phyloP scores from a whole-genome alignment of 2,329 filamentous ascomycete species.

The Trichoderma endophyticum region DNA sequence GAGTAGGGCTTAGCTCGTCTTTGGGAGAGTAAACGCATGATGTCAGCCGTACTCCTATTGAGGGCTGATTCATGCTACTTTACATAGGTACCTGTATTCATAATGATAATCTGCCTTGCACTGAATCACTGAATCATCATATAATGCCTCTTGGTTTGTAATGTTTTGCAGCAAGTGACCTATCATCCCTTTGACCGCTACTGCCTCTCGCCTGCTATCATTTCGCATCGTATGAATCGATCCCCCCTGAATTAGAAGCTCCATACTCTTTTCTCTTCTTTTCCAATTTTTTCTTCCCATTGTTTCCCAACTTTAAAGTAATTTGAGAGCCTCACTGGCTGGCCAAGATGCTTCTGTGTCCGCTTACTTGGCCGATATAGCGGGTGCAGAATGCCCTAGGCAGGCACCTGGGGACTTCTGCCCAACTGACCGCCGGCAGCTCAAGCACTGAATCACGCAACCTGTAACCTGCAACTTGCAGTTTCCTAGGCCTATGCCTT shows the following conservation, averaged over 20 bases:
- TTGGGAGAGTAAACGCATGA: neutral
- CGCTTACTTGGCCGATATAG: neutral
- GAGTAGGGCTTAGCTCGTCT: neutral
- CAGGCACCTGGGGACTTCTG: neutral
- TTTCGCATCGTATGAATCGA: neutral
- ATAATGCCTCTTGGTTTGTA: neutral
- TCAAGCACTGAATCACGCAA: neutral
- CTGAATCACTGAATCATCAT: neutral
- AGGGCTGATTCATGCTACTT: neutral
- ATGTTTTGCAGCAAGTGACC: neutral
- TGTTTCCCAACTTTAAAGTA: neutral
- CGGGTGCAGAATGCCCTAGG: neutral
- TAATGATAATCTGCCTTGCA: neutral
- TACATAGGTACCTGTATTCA: too few species aligned
- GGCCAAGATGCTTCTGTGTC: neutral
- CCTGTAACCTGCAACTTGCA: too few species aligned
- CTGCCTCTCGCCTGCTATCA: neutral
- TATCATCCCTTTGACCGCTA: rapidly evolving
- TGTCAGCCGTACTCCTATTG: neutral
- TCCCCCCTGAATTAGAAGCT: neutral
- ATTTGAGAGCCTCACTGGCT: neutral
- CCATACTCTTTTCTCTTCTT: neutral
- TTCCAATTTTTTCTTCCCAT: neutral
- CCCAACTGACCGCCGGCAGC: neutral
- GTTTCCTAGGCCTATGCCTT: neutral